Evolutionary conservation across 2,329 filamentous ascomycete genomes (phyloP), one percentile per base, ranked within the genome.

Genomic region (Penicillium sclerotiorum): DNA sequence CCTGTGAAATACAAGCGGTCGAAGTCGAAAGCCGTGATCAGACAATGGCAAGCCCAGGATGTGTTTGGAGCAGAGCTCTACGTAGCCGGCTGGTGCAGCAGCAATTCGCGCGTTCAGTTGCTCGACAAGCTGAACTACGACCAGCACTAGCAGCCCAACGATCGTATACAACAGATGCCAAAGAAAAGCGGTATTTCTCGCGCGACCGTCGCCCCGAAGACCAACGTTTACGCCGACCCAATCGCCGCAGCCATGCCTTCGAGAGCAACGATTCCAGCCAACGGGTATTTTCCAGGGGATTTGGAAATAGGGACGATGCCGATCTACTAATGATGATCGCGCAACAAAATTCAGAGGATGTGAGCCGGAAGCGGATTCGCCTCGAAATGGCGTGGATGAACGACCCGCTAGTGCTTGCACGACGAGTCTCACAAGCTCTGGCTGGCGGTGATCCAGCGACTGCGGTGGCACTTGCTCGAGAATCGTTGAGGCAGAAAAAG

Each of bases 381-480:
- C 15, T 40, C 21, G 45, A 48, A 12, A 33, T 48, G 37, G 35
- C 27, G 20, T 47, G 45, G 45, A 13, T 47, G 21, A 13, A 47
- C 8, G 40, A 43, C 17, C 40, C 40, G 27, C 40, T 43, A 22
- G 18, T 43, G 18, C 44, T 49, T 35, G 38, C 60, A 50, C 55
- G 7, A 44, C 40, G 40, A 43, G 42, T 45, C 43, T 37, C 43
- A 4, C 8, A 15, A 13, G 43, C 83, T 15, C 74, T 97, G 40
- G 67, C 67, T 5, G 78, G 80, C 50, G 80, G 80, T 35, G 76
- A 85, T 25, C 80, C 80, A 30, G 81, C 85, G 2, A 84, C 90
- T 63, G 90, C 91, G 21, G 70, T 87, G 35, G 74, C 82, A 17
- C 68, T 95, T 51, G 82, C 87, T 30, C 84, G 87, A 50, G 76